Conservation (phyloP, 2,329 filamentous ascomycete genomes). For the Fusarium agapanthi region DNA sequence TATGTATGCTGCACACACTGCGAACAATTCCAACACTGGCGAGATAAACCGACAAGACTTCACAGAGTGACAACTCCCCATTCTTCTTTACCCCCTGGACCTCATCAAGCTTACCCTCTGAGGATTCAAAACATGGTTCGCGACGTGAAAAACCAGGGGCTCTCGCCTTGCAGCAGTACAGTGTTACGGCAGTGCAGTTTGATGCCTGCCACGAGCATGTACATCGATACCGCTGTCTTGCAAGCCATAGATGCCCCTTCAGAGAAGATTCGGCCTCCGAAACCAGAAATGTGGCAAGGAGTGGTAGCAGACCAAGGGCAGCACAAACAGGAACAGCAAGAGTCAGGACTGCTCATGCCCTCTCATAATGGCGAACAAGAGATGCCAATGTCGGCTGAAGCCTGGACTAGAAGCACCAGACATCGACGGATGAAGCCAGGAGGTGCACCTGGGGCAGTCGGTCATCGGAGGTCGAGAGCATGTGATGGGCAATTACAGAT, state of each 20-base stretch:
- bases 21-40: not conserved
- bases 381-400: not conserved
- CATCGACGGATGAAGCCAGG: not conserved
- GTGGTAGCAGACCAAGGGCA: not conserved
- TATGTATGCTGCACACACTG: not conserved
- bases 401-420: not conserved
- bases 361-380: not conserved
- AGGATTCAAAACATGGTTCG: not conserved
- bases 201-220: not conserved
- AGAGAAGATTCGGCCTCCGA: not conserved
- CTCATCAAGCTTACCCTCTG: not conserved
- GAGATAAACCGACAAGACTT: not conserved
- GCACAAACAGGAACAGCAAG: not conserved
- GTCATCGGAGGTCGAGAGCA: not conserved
- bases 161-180: not conserved
- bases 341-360: not conserved
- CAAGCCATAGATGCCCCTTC: not conserved
- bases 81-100: not conserved
- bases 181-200: not conserved
- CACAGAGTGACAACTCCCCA: not conserved
- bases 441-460: not conserved
- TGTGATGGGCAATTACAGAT: not conserved
- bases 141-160: not conserved
- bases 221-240: not conserved
- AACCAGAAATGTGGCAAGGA: not conserved